Evolutionary conservation across 768 basidiomycete genomes (phyloP).

Genomic region (Royoungia palumana): DNA sequence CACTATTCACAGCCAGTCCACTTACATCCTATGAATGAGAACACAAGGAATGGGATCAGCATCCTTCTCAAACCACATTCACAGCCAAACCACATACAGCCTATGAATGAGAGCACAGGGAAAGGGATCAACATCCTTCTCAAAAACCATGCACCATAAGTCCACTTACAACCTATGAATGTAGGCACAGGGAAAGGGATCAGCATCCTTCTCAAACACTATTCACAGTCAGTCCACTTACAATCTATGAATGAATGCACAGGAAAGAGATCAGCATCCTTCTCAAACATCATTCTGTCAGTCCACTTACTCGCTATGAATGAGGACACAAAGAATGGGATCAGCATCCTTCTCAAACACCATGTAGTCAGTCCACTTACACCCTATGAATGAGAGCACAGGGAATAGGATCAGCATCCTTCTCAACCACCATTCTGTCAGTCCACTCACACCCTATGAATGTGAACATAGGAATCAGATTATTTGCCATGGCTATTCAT

Average conservation of each 20-base stretch:
- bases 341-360: background rate
- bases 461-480: too few relatives aligned
- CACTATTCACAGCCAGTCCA: background rate
- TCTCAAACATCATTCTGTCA: background rate
- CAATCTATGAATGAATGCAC: too few relatives aligned
- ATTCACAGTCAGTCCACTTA: too few relatives aligned
- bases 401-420: background rate
- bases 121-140: background rate
- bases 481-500: background rate
- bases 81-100: background rate
- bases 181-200: too few relatives aligned
- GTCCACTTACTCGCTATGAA: background rate
- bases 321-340: background rate
- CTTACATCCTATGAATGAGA: background rate
- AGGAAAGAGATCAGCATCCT: background rate
- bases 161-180: background rate
- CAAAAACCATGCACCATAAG: background rate
- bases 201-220: too few relatives aligned
- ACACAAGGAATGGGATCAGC: too few relatives aligned
- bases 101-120: background rate
- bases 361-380: background rate
- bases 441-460: background rate
- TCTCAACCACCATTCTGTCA: background rate
- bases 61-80: too few relatives aligned
- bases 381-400: background rate